Base-by-base conservation (phyloP, 129 eudicot genomes). In the Ambrosia trifida region DNA sequence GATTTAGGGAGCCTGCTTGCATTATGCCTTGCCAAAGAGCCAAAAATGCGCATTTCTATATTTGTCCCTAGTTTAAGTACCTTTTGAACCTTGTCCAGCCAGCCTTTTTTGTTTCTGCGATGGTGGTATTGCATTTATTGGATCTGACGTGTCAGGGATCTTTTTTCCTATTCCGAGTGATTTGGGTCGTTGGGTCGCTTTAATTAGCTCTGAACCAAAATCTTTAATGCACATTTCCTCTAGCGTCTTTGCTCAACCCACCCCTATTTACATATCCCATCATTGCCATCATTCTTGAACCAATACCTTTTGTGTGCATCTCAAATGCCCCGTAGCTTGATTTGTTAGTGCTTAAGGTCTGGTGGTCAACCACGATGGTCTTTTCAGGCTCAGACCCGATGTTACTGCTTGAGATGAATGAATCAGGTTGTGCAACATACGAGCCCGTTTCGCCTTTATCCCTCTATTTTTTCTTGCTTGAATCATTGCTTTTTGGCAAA, bases 131-230 rank as follows among this genome's bases (percentile, higher is more conserved):
- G 16, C 70, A 41, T 76, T 56, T 45, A 52, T 49, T 18, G 82
- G 76, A 57, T 73, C 82, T 3, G 75, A 20, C 12, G 84, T 45
- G 66, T 88, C 91, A 7, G 86, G 91, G 52, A 80, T 75, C 51
- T 79, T 78, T 35, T 88, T 90, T 20, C 98, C 96, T 64, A 89
- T 74, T 58, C 98, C 97, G 43, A 94, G 96, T 11, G 96, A 87
- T 82, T 85, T 94, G 11, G 98, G n/a, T n/a, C n/a, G n/a, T n/a
- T n/a, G n/a, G n/a, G 97, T 28, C 97, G 81, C 98, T 69, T 94
- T 93, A 38, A 94, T 87, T 3, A 95, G 96, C 72, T 85, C 82
- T 7, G 96, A 75, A n/a, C n/a, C n/a, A n/a, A n/a, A n/a, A n/a
- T n/a, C n/a, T n/a, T n/a, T n/a, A n/a, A n/a, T n/a, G n/a, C n/a